Evolutionary conservation across 225 moss, liverwort and hornwort genomes (phyloP).

Genomic region (Thuidium tamariscinum): DNA sequence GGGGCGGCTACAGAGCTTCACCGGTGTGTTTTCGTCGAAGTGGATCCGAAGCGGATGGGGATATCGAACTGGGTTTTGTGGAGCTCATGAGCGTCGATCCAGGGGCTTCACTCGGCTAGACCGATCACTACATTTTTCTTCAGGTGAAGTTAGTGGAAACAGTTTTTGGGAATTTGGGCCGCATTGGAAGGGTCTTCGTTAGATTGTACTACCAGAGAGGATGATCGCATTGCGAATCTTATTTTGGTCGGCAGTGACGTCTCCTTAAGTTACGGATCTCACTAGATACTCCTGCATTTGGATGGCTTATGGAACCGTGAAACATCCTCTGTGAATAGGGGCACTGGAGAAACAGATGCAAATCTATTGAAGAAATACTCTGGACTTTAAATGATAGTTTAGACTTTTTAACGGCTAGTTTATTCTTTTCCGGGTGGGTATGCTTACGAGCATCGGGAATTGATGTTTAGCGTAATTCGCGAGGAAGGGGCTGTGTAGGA

Average conservation of each 20-base stretch:
- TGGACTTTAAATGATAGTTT: background rate
- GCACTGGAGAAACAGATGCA: background rate
- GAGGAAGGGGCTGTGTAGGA: background rate
- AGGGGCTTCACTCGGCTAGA: background rate
- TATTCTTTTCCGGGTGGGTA: background rate
- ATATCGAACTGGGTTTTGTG: background rate
- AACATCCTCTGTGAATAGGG: background rate
- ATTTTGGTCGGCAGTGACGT: background rate
- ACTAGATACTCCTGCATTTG: background rate
- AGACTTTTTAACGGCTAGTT: background rate
- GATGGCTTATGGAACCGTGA: background rate
- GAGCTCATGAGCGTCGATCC: slow-evolving; percentile 18
- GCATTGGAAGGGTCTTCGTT: background rate
- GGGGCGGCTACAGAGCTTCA: background rate
- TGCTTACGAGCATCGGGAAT: background rate
- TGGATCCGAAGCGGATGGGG: background rate
- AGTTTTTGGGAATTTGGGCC: background rate
- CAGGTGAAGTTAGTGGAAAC: background rate
- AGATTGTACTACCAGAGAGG: background rate
- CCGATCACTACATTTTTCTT: background rate
- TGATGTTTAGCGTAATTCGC: background rate
- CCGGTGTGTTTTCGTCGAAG: background rate
- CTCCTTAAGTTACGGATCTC: slow-evolving; percentile 30
- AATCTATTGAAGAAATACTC: too few relatives aligned
- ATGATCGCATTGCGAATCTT: background rate